phyloP scores from a whole-genome alignment of 371 early-diverging fungal genomes.

The Paraphysoderma sedebokerense region DNA sequence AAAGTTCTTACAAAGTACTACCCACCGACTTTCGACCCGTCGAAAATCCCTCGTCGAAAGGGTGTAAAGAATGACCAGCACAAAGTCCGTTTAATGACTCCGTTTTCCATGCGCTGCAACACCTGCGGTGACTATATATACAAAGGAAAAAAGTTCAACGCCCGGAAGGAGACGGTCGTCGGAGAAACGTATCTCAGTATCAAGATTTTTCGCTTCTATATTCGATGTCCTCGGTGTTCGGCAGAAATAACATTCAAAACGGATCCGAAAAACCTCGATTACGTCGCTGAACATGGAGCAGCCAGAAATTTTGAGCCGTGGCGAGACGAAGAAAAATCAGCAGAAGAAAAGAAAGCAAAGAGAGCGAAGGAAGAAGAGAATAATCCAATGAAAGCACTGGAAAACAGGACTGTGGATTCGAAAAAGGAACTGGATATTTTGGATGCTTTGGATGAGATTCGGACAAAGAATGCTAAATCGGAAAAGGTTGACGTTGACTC shows the following conservation, averaged over 20 bases:
- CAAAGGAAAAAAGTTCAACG: constrained; percentile 95
- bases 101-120: constrained; percentile 93
- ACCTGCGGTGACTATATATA: constrained; percentile 91
- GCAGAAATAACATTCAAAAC: constrained; percentile 95
- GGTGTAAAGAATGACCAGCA: constrained; percentile 64
- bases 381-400: constrained; percentile 85
- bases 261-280: constrained; percentile 91
- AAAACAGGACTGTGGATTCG: constrained; percentile 78
- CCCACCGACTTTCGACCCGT: constrained; percentile 87
- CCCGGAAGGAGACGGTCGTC: constrained; percentile 71
- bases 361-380: constrained; percentile 59
- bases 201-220: constrained; percentile 87
- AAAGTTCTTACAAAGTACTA: constrained; percentile 84
- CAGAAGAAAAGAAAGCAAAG: constrained; percentile 26
- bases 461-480: constrained; percentile 62
- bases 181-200: constrained; percentile 71
- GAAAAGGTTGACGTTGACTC: constrained; percentile 56
- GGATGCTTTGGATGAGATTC: constrained; percentile 87
- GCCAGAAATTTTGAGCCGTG: constrained; percentile 90
- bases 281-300: constrained; percentile 86
- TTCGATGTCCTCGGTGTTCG: constrained; percentile 87
- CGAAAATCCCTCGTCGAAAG: constrained; percentile 50
- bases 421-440: constrained; percentile 92
- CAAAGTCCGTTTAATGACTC: constrained; percentile 92
- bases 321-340: constrained; percentile 46